These are phyloP conservation scores for Aspergillus leporis DNA, from an alignment of 495 filamentous ascomycete genomes.

Conservation along the genomic window DNA sequence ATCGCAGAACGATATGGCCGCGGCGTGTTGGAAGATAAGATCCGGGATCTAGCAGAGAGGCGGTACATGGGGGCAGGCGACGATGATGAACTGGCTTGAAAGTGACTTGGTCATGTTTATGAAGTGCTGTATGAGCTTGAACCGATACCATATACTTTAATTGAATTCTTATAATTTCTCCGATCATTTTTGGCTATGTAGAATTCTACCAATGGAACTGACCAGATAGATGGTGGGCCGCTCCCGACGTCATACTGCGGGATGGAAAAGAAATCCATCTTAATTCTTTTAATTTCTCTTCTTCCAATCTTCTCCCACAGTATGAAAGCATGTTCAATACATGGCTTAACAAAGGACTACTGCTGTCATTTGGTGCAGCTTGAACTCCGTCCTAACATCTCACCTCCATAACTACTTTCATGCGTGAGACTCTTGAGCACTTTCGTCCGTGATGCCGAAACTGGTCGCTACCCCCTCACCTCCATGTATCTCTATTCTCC, in stretches of 20 bases:
- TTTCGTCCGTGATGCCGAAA: slow-evolving; percentile 37
- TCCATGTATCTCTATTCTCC: slow-evolving; percentile 8
- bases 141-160: slow-evolving; percentile 16
- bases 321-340: not conserved
- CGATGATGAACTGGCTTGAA: slow-evolving; percentile 50
- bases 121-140: not conserved
- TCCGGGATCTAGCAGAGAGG: slow-evolving; percentile 71
- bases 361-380: not conserved
- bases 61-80: slow-evolving; percentile 59
- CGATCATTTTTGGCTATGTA: too few species aligned
- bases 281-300: not conserved
- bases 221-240: not conserved
- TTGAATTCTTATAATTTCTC: not conserved
- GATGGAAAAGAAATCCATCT: not conserved
- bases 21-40: slow-evolving; percentile 80
- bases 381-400: slow-evolving; percentile 3
- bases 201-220: not conserved
- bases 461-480: slow-evolving; percentile 22
- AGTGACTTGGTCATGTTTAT: slow-evolving; percentile 1
- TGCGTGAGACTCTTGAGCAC: not conserved
- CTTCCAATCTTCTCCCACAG: not conserved
- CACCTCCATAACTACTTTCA: not conserved
- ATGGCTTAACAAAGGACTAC: not conserved
- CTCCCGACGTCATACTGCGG: not conserved
- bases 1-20: slow-evolving; percentile 77